phyloP scores from a whole-genome alignment of 164 flowering plant species.

The Warburgia ugandensis region DNA sequence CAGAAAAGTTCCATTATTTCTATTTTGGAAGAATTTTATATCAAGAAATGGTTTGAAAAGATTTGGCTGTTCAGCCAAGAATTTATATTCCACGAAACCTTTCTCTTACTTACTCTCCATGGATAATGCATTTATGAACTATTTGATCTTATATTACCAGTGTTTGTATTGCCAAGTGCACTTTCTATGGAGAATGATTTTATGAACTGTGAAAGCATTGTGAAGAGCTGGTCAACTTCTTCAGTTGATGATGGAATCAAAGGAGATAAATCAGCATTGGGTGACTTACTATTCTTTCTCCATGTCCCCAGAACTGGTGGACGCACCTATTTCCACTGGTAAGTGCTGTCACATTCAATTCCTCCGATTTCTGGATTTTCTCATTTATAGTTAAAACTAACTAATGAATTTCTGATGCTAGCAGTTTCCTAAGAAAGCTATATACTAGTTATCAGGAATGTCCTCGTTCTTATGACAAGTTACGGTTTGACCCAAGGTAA shows the following conservation, averaged over 20 bases:
- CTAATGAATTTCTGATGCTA: slow-evolving; percentile 7
- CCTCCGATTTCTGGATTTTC: no score
- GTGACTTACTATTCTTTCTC: slow-evolving; percentile 80
- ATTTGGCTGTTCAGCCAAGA: no score
- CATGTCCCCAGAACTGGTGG: slow-evolving; percentile 98
- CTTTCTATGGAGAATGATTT: slow-evolving; percentile 34
- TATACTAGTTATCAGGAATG: slow-evolving; percentile 63
- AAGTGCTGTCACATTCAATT: no score
- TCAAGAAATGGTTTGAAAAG: no score
- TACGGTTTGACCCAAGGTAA: slow-evolving; percentile 87
- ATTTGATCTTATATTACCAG: slow-evolving; percentile 15
- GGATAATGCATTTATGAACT: background rate
- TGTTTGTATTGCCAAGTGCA: slow-evolving; percentile 15
- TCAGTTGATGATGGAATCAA: slow-evolving; percentile 39
- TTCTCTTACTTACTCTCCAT: no score
- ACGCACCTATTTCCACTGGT: slow-evolving; percentile 88
- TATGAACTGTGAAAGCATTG: slow-evolving; percentile 52
- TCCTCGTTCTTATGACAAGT: slow-evolving; percentile 95
- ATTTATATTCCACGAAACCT: no score
- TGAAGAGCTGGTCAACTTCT: slow-evolving; percentile 66
- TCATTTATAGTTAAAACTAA: no score
- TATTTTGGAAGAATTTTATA: no score
- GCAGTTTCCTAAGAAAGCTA: slow-evolving; percentile 80
- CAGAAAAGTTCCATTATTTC: no score
- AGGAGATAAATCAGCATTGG: slow-evolving; percentile 55